phyloP scores from a whole-genome alignment of 768 basidiomycete genomes.

The Inosperma sp. region DNA sequence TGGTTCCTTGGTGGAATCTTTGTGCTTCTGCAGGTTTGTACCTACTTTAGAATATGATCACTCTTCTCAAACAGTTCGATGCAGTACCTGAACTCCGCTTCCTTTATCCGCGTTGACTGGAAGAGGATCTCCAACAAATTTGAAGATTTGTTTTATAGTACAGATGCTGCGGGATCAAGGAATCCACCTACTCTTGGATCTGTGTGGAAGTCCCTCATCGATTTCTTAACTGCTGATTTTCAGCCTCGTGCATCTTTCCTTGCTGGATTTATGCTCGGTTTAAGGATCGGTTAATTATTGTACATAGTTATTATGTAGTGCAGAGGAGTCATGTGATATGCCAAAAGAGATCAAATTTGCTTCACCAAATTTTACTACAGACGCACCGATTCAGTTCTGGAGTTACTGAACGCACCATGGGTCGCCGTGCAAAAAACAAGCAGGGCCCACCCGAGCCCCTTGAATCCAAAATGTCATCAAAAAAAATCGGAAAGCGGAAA shows the following conservation, averaged over 20 bases:
- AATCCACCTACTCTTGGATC: slow-evolving; percentile 61
- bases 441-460: slow-evolving; percentile 67
- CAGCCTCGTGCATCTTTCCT: slow-evolving; percentile 86
- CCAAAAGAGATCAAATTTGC: no score
- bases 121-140: slow-evolving; percentile 55
- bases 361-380: background rate
- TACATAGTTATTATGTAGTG: no score
- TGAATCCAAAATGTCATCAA: slow-evolving; percentile 39
- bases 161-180: slow-evolving; percentile 48
- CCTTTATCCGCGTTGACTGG: slow-evolving; percentile 82
- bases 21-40: slow-evolving; percentile 79
- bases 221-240: slow-evolving; percentile 91
- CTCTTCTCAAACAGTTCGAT: background rate
- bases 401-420: slow-evolving; percentile 45
- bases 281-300: slow-evolving; percentile 64
- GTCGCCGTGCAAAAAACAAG: slow-evolving; percentile 81
- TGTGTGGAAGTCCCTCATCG: slow-evolving; percentile 61
- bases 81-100: slow-evolving; percentile 76
- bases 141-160: slow-evolving; percentile 67
- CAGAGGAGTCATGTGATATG: no score
- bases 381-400: background rate
- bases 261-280: slow-evolving; percentile 75
- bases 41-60: background rate
- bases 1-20: slow-evolving; percentile 89
- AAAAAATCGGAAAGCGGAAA: slow-evolving; percentile 73